Base-by-base conservation (phyloP, 2,329 filamentous ascomycete species). In the Arachnopeziza araneosa region DNA sequence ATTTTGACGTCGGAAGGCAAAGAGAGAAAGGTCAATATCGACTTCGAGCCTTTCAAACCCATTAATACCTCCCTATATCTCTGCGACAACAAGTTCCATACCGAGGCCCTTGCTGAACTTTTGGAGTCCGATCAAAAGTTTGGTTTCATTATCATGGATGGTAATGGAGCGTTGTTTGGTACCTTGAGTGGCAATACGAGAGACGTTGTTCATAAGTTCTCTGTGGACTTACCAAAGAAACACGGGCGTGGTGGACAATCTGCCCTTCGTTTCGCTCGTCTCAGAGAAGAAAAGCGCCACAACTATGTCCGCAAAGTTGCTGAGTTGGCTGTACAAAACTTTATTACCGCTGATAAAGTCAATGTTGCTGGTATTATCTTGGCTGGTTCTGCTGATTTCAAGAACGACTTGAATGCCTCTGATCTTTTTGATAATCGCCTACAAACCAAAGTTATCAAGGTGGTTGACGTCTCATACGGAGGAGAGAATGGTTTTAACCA, bases 191-290 rank as follows among this genome's bases (percentile, higher is more conserved):
- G 95, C 69, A 99, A 99, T 78, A 99, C 95, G 44, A 88, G 95
- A 75, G 96, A 99, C 70, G 84, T 99, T 55, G 83, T 98, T 56
- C 95, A 99, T 81, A 99, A 99, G 79, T 96, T 99, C 80, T 91
- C 90, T 22, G 95, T 99, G 75, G 96, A 99, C 82, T 82, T 99
- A 60, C 95, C 95, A 76, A 99, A 99, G 87, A 99, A 99, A 84
- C 95, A 99, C 85, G 95, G 95, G 66, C 93, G 95, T 89, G 95
- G 95, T 93, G 95, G 95, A 84, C 96, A 99, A 83, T 99, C 95
- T 68, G 95, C 95, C 62, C 85, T 99, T 73, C 96, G 95, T 93
- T 99, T 99, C 78, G 91, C 95, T 65, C 95, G 95, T 93, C 89
- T 99, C 61, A 88, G 95, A 83, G 95, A 99, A 77, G 95, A 99